Evolutionary conservation across 2,329 filamentous ascomycete species (phyloP).

Genomic region (Scytalidium sp.): DNA sequence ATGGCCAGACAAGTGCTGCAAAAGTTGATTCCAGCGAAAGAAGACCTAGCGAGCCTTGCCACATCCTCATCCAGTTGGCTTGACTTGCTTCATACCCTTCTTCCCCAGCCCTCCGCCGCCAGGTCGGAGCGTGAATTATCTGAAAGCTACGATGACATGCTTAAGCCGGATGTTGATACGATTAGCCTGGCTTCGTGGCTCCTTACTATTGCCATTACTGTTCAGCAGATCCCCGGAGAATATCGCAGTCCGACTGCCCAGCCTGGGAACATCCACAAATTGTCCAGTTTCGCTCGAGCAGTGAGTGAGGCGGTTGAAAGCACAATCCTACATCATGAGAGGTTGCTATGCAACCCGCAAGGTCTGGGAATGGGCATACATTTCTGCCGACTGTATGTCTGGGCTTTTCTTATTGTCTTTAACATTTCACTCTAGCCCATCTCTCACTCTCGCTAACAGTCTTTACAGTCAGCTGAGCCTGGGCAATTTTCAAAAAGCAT

Average conservation of each 20-base stretch:
- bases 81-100: slow-evolving; percentile 20
- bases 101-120: slow-evolving; percentile 18
- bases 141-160: slow-evolving; percentile 22
- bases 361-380: slow-evolving; percentile 30
- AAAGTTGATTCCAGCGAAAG: slow-evolving; percentile 21
- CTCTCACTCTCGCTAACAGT: neutral
- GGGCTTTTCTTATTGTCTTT: neutral
- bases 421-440: neutral
- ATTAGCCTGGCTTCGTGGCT: slow-evolving; percentile 25
- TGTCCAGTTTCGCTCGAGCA: slow-evolving; percentile 15
- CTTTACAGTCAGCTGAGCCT: slow-evolving; percentile 26
- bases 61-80: slow-evolving; percentile 24
- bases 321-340: slow-evolving; percentile 27
- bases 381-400: slow-evolving; percentile 32
- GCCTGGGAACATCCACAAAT: neutral
- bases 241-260: slow-evolving; percentile 3
- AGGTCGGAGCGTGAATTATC: slow-evolving; percentile 19
- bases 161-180: slow-evolving; percentile 17
- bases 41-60: slow-evolving; percentile 20
- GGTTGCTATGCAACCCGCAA: slow-evolving; percentile 26
- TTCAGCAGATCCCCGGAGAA: slow-evolving; percentile 20
- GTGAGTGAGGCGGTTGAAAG: slow-evolving; percentile 25
- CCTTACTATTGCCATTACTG: slow-evolving; percentile 26
- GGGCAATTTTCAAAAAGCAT: slow-evolving; percentile 31
- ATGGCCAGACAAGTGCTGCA: slow-evolving; percentile 11